Conservation (phyloP, 202 grass and related monocot species). For the Panicum virgatum region DNA sequence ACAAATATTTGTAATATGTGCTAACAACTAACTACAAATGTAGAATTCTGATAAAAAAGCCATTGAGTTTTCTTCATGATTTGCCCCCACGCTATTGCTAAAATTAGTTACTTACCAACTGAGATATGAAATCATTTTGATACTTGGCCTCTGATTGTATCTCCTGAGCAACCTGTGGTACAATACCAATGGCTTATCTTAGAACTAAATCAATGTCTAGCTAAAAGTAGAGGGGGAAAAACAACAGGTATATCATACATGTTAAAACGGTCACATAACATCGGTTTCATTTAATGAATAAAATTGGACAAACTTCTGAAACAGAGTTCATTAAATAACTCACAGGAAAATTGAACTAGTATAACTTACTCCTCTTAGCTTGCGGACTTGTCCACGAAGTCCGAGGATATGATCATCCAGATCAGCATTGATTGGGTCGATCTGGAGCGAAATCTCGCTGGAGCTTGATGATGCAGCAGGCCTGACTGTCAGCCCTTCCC, state of each 20-base stretch:
- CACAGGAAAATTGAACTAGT: neutral
- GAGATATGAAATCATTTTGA: conserved; percentile 68
- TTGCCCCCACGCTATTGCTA: neutral
- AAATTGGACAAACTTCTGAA: neutral
- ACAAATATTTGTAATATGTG: neutral
- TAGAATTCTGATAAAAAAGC: neutral
- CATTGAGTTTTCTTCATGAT: neutral
- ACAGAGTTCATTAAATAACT: neutral
- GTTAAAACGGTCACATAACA: neutral
- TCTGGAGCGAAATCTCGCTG: conserved; percentile 73
- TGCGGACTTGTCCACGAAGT: conserved; percentile 54
- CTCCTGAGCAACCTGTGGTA: conserved; percentile 67
- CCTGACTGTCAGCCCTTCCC: conserved; percentile 60
- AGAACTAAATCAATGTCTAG: neutral
- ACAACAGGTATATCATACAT: neutral
- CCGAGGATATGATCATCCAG: conserved; percentile 70
- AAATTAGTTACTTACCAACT: conserved; percentile 52
- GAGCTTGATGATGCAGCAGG: conserved; percentile 48
- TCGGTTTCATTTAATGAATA: neutral
- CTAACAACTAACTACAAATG: neutral
- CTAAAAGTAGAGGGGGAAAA: neutral
- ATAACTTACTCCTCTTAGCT: conserved; percentile 71
- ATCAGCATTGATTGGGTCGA: conserved; percentile 71
- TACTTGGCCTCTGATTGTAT: conserved; percentile 67
- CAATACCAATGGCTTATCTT: neutral